Percentiles rank a stretch among this genome's conserved stretches.
Conservation (phyloP, 768 basidiomycete species). For the Panaeolus cyanescens region DNA sequence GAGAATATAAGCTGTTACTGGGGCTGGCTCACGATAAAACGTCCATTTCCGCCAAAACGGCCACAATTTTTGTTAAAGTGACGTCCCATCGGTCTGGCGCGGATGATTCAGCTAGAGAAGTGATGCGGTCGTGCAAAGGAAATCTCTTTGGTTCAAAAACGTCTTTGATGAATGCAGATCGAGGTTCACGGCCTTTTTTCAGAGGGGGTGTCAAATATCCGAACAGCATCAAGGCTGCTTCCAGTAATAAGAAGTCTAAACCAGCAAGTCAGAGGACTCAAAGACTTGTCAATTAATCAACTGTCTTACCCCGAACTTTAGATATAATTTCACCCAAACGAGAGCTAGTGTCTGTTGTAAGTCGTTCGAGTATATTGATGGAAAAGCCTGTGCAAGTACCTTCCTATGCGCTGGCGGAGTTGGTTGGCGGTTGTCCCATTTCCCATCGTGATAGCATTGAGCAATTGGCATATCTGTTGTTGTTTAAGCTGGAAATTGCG, state of each 20-base stretch:
- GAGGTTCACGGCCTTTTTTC: constrained; percentile 34
- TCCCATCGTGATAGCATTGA: constrained; percentile 22
- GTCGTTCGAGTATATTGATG: not conserved
- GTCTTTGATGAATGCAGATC: constrained; percentile 50
- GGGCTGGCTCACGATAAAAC: constrained; percentile 45
- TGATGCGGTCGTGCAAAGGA: constrained; percentile 17
- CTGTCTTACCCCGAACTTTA: constrained; percentile 42
- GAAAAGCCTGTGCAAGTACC: constrained; percentile 34
- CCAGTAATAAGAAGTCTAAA: constrained; percentile 57
- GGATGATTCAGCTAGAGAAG: not conserved
- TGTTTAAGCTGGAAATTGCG: constrained; percentile 17
- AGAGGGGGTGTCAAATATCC: constrained; percentile 54
- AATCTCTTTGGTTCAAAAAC: constrained; percentile 47
- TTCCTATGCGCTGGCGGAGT: constrained; percentile 52
- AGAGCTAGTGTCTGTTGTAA: constrained; percentile 27
- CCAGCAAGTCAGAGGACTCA: constrained; percentile 4
- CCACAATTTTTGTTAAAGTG: constrained; percentile 47
- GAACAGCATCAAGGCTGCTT: constrained; percentile 57
- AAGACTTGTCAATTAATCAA: not conserved
- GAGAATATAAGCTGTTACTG: not conserved
- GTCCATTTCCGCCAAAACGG: constrained; percentile 46
- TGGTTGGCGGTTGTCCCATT: constrained; percentile 39
- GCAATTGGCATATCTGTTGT: not conserved
- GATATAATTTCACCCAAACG: constrained; percentile 51
- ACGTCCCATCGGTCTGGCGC: constrained; percentile 46